A percentile compares a stretch with the other conserved stretches of the same genome.
phyloP scores from a whole-genome alignment of 2,329 filamentous ascomycete genomes.

The Alternaria alternata region DNA sequence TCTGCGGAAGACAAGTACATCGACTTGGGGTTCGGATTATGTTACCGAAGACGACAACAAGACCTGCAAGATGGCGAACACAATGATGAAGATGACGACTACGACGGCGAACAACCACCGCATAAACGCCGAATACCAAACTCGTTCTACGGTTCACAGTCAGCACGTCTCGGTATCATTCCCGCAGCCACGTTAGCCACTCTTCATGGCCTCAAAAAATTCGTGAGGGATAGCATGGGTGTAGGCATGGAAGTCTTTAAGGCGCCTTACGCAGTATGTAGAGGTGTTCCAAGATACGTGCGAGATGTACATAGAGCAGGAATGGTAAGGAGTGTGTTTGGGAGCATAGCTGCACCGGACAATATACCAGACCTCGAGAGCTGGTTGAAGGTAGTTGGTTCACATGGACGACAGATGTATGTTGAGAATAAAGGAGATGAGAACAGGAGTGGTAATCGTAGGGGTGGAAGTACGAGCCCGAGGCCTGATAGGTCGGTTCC shows the following conservation, averaged over 20 bases:
- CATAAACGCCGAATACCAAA: not conserved
- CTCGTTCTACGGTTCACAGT: not conserved
- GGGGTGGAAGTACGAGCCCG: not conserved
- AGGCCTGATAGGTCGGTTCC: not conserved
- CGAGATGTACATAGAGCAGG: not conserved
- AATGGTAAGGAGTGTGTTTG: not conserved
- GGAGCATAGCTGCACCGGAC: not conserved
- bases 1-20: not conserved
- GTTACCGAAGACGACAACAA: not conserved
- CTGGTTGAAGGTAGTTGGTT: not conserved
- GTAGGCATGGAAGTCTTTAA: not conserved
- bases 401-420: not conserved
- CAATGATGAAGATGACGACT: not conserved
- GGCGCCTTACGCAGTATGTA: not conserved
- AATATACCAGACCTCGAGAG: not conserved
- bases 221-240: not conserved
- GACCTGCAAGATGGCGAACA: not conserved
- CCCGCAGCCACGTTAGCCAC: not conserved
- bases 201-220: not conserved
- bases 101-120: not conserved
- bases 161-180: not conserved
- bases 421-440: not conserved
- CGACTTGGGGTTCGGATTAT: not conserved
- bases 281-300: not conserved
- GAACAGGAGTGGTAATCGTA: fast-evolving